Conservation (phyloP, 768 basidiomycete species). For the Trametes cinnabarina region DNA sequence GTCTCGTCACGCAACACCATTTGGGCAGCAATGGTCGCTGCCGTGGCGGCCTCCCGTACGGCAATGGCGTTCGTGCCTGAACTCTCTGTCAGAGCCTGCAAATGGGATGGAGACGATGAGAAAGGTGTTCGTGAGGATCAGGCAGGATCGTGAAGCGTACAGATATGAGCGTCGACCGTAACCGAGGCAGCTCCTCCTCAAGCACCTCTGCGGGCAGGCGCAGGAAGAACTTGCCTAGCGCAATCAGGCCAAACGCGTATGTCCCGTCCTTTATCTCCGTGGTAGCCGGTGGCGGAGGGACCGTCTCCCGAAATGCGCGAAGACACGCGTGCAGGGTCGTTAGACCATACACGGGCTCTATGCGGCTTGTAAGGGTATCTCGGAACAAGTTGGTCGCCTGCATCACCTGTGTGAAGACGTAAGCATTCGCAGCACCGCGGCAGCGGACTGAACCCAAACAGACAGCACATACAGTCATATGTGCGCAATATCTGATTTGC, state of each 20-base stretch:
- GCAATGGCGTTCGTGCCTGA: slow-evolving; percentile 53
- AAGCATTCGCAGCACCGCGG: slow-evolving; percentile 7
- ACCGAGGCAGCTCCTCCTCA: slow-evolving; percentile 81
- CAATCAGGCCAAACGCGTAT: slow-evolving; percentile 81
- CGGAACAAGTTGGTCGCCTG: slow-evolving; percentile 83
- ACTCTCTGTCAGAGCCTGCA: slow-evolving; percentile 67
- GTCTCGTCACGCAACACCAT: slow-evolving; percentile 80
- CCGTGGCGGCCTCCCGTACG: slow-evolving; percentile 80
- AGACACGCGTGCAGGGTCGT: slow-evolving; percentile 78
- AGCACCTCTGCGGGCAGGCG: slow-evolving; percentile 80
- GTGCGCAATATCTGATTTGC: slow-evolving; percentile 68
- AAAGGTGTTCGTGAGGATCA: slow-evolving; percentile 1
- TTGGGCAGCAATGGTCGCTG: slow-evolving; percentile 80
- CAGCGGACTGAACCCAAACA: slow-evolving; percentile 12
- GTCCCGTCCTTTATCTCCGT: slow-evolving; percentile 59
- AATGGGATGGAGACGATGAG: not conserved
- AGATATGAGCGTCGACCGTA: slow-evolving; percentile 66
- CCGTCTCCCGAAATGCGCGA: slow-evolving; percentile 58
- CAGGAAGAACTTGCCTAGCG: slow-evolving; percentile 78
- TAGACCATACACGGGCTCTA: slow-evolving; percentile 82
- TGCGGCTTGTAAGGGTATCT: slow-evolving; percentile 64
- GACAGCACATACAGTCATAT: slow-evolving; percentile 55
- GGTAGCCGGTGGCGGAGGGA: slow-evolving; percentile 42
- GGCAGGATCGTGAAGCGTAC: slow-evolving; percentile 39
- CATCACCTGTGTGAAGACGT: slow-evolving; percentile 52